Percentiles rank a stretch among this genome's conserved stretches.
phyloP scores from a whole-genome alignment of 148 eudicot species.

The Mesembryanthemum crystallinum region DNA sequence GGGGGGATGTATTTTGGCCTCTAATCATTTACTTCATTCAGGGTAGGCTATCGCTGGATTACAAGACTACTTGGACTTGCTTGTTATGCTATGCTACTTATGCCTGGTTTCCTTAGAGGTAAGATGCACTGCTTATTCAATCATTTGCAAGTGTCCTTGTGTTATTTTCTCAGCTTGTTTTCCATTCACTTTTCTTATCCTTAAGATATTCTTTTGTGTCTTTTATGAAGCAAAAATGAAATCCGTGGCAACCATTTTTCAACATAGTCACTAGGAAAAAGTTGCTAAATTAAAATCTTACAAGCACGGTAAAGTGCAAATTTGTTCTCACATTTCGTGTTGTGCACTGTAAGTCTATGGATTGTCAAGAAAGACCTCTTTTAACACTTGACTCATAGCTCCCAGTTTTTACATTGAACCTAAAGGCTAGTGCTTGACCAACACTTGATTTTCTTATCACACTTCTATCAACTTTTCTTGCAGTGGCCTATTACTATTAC shows the following conservation, averaged over 20 bases:
- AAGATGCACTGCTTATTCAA: conserved; percentile 1
- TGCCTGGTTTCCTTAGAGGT: conserved; percentile 96
- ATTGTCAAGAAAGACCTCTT: background rate
- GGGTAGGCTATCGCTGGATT: conserved; percentile 94
- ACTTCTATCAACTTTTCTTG: background rate
- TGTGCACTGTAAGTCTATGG: background rate
- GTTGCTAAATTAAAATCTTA: background rate
- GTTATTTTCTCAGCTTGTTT: background rate
- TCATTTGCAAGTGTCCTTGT: background rate
- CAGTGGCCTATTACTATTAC: conserved; percentile 79
- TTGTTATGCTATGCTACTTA: conserved; percentile 80
- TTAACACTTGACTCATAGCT: background rate
- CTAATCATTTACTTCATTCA: conserved; percentile 51
- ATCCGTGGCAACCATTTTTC: background rate
- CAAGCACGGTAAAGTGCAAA: background rate
- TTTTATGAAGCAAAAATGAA: background rate
- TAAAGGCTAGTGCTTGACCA: background rate
- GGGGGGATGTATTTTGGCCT: conserved; percentile 1
- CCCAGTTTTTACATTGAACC: background rate
- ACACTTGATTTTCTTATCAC: background rate
- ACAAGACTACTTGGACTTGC: conserved; percentile 58
- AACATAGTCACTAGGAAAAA: background rate
- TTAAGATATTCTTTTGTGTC: background rate
- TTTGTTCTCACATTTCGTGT: background rate
- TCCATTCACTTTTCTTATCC: background rate